Conservation (phyloP, 2,329 filamentous ascomycete species). For the Claviceps humidiphila region DNA sequence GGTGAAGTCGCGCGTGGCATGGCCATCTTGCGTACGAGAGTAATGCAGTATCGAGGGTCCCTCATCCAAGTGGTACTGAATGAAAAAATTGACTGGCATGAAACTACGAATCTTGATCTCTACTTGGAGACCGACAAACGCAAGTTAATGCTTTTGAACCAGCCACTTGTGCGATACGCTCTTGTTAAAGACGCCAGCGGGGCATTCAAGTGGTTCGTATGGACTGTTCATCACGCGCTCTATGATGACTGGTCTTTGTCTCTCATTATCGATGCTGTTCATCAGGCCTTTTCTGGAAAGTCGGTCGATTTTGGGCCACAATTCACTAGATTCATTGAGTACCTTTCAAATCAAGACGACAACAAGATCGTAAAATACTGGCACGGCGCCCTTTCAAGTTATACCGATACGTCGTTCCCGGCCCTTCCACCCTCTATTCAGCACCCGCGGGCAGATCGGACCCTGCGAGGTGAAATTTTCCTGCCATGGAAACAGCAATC, state of each 20-base stretch:
- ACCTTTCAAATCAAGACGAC: neutral
- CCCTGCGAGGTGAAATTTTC: no score
- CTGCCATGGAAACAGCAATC: no score
- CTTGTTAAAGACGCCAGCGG: conserved; percentile 18
- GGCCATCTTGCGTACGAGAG: conserved; percentile 30
- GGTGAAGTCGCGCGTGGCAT: neutral
- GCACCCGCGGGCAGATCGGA: no score
- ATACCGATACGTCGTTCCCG: neutral
- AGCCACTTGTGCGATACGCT: conserved; percentile 26
- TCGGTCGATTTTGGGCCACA: neutral
- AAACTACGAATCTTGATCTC: conserved; percentile 14
- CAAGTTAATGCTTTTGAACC: conserved; percentile 24
- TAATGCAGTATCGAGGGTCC: conserved; percentile 29
- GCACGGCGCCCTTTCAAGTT: neutral
- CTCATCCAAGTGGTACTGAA: conserved; percentile 31
- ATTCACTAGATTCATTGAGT: conserved; percentile 9
- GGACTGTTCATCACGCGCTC: conserved; percentile 32
- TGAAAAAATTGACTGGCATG: conserved; percentile 18
- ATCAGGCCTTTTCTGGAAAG: conserved; percentile 6
- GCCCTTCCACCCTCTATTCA: no score
- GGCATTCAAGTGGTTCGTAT: conserved; percentile 25
- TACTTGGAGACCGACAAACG: conserved; percentile 24
- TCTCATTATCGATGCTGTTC: conserved; percentile 24
- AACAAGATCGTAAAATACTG: neutral
- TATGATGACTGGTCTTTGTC: conserved; percentile 37